Percentiles rank a stretch among this genome's conserved stretches.
Evolutionary conservation across 495 filamentous ascomycete species (phyloP).

Genomic region (Aspergillus leporis): DNA sequence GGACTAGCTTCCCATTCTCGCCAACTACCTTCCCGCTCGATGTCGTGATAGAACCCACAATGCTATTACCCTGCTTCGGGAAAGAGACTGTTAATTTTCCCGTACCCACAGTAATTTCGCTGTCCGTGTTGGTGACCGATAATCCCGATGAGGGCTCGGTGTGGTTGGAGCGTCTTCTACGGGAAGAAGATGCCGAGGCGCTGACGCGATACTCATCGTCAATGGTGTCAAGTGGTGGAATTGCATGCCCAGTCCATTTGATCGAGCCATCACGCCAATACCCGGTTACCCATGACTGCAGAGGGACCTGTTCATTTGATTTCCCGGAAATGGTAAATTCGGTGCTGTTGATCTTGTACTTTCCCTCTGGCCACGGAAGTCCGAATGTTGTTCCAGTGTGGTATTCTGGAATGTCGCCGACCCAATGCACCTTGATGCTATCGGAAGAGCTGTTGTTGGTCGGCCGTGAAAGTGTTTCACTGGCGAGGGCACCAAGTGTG

Average conservation of each 20-base stretch:
- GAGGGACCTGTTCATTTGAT: conserved; percentile 21
- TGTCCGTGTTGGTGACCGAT: conserved; percentile 2
- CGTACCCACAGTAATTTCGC: conserved; percentile 28
- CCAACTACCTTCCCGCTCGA: conserved; percentile 38
- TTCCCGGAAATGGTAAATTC: conserved; percentile 28
- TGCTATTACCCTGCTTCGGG: conserved; percentile 31
- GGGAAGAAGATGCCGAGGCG: conserved; percentile 9
- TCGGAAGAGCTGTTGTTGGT: conserved; percentile 3
- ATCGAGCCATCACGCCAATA: conserved; percentile 48
- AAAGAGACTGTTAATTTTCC: conserved; percentile 39
- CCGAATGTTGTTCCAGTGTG: conserved; percentile 41
- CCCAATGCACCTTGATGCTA: conserved; percentile 32
- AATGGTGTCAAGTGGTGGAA: conserved; percentile 21
- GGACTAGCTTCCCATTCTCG: conserved; percentile 40
- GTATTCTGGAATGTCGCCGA: conserved; percentile 34
- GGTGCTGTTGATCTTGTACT: conserved; percentile 31
- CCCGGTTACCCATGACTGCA: conserved; percentile 45
- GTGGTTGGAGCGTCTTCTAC: background rate
- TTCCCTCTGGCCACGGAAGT: conserved; percentile 43
- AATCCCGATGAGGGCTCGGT: background rate
- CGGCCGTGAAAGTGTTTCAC: conserved; percentile 4
- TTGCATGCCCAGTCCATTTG: conserved; percentile 49
- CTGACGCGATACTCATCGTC: conserved; percentile 15
- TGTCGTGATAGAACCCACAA: conserved; percentile 36
- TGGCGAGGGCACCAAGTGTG: background rate